Evolutionary conservation across 2,329 filamentous ascomycete genomes (phyloP).

Genomic region (Colletotrichum sp.): DNA sequence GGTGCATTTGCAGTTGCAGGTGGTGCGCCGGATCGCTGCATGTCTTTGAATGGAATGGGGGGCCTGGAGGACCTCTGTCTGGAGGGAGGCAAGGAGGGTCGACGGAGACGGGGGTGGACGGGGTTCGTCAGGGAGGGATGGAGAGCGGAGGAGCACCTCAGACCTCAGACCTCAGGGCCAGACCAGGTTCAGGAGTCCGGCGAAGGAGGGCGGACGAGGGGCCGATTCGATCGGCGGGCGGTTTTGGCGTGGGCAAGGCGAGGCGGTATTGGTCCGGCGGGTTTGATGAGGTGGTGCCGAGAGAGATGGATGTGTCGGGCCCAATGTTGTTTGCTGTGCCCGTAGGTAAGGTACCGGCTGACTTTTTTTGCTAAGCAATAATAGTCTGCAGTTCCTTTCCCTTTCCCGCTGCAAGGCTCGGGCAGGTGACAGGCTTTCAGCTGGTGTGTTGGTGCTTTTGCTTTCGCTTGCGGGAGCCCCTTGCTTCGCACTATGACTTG

Average conservation of each 20-base stretch:
- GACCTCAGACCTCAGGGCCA: background rate
- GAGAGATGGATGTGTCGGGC: background rate
- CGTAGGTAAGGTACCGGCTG: background rate
- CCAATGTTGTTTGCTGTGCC: background rate
- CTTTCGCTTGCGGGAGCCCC: background rate
- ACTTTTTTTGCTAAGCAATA: background rate
- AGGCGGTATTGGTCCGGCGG: slow-evolving; percentile 10
- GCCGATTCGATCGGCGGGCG: slow-evolving; percentile 10
- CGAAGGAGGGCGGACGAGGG: slow-evolving; percentile 12
- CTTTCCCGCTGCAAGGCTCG: background rate
- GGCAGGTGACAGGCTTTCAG: background rate
- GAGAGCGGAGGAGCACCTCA: background rate
- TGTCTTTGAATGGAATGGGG: slow-evolving; percentile 13
- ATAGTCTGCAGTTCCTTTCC: background rate
- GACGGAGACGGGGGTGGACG: background rate
- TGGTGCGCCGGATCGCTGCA: slow-evolving; percentile 23
- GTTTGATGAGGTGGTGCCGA: slow-evolving; percentile 3
- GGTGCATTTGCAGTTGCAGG: slow-evolving; percentile 30
- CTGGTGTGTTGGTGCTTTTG: background rate
- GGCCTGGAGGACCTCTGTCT: background rate
- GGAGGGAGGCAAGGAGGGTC: background rate
- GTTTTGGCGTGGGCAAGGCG: background rate
- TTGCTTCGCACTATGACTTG: slow-evolving; percentile 14
- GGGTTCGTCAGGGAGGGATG: slow-evolving; percentile 2
- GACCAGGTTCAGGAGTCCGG: slow-evolving; percentile 11